Conservation (phyloP, 2,329 filamentous ascomycete genomes). For the Fusarium kyushuense region DNA sequence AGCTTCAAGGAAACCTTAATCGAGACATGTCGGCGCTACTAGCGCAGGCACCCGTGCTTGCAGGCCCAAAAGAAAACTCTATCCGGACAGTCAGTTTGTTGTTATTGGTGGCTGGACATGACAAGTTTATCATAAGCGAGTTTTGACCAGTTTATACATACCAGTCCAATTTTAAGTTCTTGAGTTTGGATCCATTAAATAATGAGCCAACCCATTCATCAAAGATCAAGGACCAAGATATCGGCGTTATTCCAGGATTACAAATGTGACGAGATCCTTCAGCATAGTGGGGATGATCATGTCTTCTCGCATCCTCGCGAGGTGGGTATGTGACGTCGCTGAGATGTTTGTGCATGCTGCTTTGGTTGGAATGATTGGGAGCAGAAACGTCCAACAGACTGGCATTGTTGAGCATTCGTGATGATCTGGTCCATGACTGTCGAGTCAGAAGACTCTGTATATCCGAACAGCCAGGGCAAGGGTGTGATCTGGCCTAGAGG, state of each 20-base stretch:
- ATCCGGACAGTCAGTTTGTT: conserved; percentile 7
- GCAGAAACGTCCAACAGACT: background rate
- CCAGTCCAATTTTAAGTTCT: conserved; percentile 33
- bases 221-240: background rate
- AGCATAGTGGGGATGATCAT: background rate
- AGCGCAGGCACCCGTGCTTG: conserved; percentile 34
- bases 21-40: conserved; percentile 18
- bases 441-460: background rate
- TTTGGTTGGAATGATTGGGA: background rate
- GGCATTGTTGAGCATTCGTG: background rate
- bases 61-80: conserved; percentile 20
- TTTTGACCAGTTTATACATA: conserved; percentile 19
- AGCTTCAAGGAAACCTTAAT: conserved; percentile 37
- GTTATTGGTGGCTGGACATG: conserved; percentile 8
- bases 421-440: background rate
- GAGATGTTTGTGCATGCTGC: background rate
- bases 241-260: background rate
- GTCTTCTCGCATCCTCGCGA: background rate
- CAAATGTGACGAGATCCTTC: conserved; percentile 9
- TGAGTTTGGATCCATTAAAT: background rate
- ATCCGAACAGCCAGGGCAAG: background rate
- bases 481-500: background rate
- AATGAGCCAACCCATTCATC: background rate
- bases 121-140: background rate
- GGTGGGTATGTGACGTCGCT: background rate